Conservation (phyloP, 2,329 filamentous ascomycete species). For the Akanthomyces lecanii region DNA sequence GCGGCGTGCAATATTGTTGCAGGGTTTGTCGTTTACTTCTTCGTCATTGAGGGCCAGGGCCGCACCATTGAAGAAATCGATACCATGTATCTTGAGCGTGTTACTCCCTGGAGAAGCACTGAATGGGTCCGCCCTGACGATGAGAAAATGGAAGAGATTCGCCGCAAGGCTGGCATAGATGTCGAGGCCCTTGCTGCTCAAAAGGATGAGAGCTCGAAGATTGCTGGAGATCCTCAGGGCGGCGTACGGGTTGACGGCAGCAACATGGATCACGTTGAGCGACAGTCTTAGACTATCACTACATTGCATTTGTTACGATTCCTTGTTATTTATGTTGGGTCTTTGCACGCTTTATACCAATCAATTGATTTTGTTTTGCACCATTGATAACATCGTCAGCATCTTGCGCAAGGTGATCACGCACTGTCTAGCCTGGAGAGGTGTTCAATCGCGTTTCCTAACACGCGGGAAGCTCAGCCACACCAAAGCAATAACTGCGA, state of each 20-base stretch:
- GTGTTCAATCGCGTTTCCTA: conserved; percentile 25
- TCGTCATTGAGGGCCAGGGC: conserved; percentile 70
- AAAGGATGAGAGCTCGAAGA: conserved; percentile 13
- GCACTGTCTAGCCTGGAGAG: too few relatives aligned
- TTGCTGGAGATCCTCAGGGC: conserved; percentile 5
- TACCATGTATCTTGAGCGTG: conserved; percentile 66
- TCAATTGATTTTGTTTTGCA: neutral
- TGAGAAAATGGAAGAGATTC: conserved; percentile 40
- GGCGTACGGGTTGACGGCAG: conserved; percentile 10
- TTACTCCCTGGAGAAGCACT: conserved; percentile 59
- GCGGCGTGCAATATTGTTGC: conserved; percentile 65
- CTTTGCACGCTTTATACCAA: neutral
- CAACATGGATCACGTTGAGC: conserved; percentile 13
- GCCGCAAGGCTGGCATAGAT: conserved; percentile 39
- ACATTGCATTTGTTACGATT: neutral
- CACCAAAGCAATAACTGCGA: conserved; percentile 32
- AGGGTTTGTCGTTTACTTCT: conserved; percentile 68
- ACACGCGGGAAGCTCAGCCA: conserved; percentile 36
- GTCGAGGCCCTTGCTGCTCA: conserved; percentile 25
- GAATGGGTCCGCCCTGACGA: conserved; percentile 47
- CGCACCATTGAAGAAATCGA: conserved; percentile 76
- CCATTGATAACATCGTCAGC: neutral
- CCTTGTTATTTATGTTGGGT: neutral
- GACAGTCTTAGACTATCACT: neutral
- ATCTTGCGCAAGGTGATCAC: neutral